Percentiles rank a stretch among this genome's conserved stretches.
These are phyloP conservation scores for Chytriomyces sp. DNA, from an alignment of 192 early-diverging fungal species.

Conservation along the genomic window DNA sequence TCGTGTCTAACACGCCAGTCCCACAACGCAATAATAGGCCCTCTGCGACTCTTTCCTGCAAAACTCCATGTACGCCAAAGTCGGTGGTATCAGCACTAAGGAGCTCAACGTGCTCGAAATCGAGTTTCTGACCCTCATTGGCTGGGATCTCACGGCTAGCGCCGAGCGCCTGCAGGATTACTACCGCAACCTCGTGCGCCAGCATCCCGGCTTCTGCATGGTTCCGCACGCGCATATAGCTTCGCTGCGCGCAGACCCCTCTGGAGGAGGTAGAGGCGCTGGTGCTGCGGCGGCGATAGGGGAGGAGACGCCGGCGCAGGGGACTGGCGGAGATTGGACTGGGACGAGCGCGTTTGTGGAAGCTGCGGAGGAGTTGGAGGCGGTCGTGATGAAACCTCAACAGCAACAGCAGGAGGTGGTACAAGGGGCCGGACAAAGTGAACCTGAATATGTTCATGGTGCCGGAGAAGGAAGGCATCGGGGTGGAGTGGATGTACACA, in stretches of 20 bases:
- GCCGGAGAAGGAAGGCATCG: too few species aligned
- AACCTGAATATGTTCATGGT: too few species aligned
- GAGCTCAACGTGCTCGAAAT: constrained; percentile 92
- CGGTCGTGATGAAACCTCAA: not conserved
- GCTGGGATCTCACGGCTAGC: constrained; percentile 84
- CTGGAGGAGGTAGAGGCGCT: too few species aligned
- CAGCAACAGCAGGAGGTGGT: not conserved
- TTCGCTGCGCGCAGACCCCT: too few species aligned
- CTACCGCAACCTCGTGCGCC: constrained; percentile 86
- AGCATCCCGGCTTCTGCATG: constrained; percentile 50
- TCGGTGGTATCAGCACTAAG: constrained; percentile 89
- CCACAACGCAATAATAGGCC: constrained; percentile 14
- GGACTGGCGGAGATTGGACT: constrained; percentile 28
- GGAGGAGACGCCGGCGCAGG: not conserved
- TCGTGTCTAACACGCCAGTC: not conserved
- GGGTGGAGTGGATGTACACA: too few species aligned
- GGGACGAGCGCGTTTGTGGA: constrained; percentile 20
- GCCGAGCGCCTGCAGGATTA: constrained; percentile 86
- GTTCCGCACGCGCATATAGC: constrained; percentile 14
- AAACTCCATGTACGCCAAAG: constrained; percentile 93
- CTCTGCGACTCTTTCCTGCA: constrained; percentile 42
- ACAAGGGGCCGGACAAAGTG: too few species aligned
- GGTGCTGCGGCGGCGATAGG: not conserved
- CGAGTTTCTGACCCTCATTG: constrained; percentile 80
- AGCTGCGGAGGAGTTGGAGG: too few species aligned